Evolutionary conservation across 2,329 filamentous ascomycete species (phyloP).

Genomic region (Apiospora pterosperma): DNA sequence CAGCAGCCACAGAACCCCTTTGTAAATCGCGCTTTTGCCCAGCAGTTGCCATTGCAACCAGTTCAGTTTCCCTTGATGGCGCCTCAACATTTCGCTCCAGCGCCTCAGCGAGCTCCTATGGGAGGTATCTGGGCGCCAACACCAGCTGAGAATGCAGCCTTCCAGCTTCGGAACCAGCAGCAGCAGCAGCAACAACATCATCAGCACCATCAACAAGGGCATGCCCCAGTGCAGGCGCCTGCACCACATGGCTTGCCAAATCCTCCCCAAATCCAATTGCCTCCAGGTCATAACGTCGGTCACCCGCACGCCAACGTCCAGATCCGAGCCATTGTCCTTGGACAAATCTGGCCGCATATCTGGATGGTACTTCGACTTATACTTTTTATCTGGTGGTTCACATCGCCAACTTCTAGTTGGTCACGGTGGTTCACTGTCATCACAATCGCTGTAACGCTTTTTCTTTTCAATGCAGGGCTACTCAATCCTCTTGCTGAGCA

Average conservation of each 20-base stretch:
- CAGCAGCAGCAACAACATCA: conserved; percentile 2
- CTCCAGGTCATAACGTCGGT: conserved; percentile 23
- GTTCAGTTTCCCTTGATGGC: neutral
- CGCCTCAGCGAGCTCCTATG: neutral
- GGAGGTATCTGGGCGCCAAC: conserved; percentile 8
- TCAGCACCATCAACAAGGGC: conserved; percentile 11
- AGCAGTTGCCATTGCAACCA: neutral
- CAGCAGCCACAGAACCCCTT: conserved; percentile 16
- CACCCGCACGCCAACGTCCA: conserved; percentile 24
- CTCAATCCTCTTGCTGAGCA: conserved; percentile 54
- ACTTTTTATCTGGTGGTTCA: conserved; percentile 64
- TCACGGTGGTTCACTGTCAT: conserved; percentile 55
- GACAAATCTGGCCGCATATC: conserved; percentile 55
- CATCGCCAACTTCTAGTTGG: conserved; percentile 55
- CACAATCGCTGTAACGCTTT: conserved; percentile 50
- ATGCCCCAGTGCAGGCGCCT: conserved; percentile 23
- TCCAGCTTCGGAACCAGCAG: conserved; percentile 3
- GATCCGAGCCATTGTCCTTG: conserved; percentile 32
- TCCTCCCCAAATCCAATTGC: conserved; percentile 23
- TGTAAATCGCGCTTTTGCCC: neutral
- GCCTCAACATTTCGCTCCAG: neutral
- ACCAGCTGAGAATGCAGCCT: conserved; percentile 3
- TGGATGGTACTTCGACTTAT: conserved; percentile 58
- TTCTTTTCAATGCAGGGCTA: conserved; percentile 57
- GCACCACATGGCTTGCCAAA: conserved; percentile 23